phyloP scores from a whole-genome alignment of 768 basidiomycete genomes.

The Amanita pallidorosea region DNA sequence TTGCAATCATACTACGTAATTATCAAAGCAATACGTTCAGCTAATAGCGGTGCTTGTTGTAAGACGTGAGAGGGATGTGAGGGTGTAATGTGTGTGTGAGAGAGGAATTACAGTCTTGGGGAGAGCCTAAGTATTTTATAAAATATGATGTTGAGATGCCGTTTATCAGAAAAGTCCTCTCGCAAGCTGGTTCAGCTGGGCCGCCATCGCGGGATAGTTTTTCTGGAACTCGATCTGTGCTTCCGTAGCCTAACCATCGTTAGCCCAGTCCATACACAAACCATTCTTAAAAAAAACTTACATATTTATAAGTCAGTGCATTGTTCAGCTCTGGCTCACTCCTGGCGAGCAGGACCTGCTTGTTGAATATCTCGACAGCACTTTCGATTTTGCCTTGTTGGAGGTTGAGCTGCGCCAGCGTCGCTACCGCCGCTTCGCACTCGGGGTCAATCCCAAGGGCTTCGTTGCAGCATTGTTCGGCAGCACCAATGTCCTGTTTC shows the following conservation, averaged over 20 bases:
- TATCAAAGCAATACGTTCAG: not conserved
- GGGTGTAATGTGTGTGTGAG: too few species aligned
- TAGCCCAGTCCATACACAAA: not conserved
- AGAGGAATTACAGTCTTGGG: not conserved
- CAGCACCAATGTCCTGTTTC: constrained; percentile 79
- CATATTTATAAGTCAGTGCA: constrained; percentile 71
- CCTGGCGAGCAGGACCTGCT: constrained; percentile 76
- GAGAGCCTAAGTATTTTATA: not conserved
- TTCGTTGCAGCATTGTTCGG: constrained; percentile 79
- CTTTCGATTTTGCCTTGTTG: constrained; percentile 85
- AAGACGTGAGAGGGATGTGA: too few species aligned
- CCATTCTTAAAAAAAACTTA: constrained; percentile 27
- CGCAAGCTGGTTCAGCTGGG: constrained; percentile 41
- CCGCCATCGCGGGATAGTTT: constrained; percentile 79
- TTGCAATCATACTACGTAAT: not conserved
- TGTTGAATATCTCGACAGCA: constrained; percentile 80
- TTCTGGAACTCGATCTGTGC: constrained; percentile 78
- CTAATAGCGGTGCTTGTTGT: too few species aligned
- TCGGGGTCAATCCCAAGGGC: constrained; percentile 84
- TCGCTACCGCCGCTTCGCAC: constrained; percentile 94
- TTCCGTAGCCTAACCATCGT: constrained; percentile 50
- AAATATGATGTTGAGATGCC: not conserved
- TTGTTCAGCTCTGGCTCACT: constrained; percentile 82
- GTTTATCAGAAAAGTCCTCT: constrained; percentile 13
- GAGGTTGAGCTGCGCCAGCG: constrained; percentile 84